Evolutionary conservation across 2,329 filamentous ascomycete species (phyloP).

Genomic region (Dendrostoma leiphaemia): DNA sequence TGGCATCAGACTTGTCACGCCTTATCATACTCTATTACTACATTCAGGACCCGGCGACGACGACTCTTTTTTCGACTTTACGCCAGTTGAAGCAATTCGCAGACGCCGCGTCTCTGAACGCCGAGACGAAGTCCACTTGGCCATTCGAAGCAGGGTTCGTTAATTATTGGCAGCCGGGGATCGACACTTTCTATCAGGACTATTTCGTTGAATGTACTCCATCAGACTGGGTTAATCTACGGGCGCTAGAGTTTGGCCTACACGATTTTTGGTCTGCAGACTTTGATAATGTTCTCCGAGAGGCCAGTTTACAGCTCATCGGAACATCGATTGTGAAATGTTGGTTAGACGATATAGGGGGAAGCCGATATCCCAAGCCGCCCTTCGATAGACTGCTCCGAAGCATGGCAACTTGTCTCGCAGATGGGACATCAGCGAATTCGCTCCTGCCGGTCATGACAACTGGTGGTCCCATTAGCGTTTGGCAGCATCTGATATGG

Average conservation of each 20-base stretch:
- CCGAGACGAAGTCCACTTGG: no score
- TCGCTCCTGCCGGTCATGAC: neutral
- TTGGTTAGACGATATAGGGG: neutral
- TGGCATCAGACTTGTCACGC: no score
- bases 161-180: no score
- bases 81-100: no score
- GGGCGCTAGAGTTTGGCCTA: neutral
- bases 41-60: no score
- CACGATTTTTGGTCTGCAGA: neutral
- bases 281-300: neutral
- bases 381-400: neutral
- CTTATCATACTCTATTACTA: no score
- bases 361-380: neutral
- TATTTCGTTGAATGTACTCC: no score
- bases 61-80: no score
- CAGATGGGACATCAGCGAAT: neutral
- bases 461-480: accelerated
- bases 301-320: neutral
- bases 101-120: no score
- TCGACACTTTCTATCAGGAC: no score
- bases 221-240: neutral
- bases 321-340: accelerated
- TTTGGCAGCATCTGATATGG: constrained; percentile 6
- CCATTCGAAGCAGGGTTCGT: no score
- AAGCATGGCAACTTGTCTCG: neutral